Evolutionary conservation across 306 rosid genomes (phyloP).

Genomic region (Prunus armeniaca): DNA sequence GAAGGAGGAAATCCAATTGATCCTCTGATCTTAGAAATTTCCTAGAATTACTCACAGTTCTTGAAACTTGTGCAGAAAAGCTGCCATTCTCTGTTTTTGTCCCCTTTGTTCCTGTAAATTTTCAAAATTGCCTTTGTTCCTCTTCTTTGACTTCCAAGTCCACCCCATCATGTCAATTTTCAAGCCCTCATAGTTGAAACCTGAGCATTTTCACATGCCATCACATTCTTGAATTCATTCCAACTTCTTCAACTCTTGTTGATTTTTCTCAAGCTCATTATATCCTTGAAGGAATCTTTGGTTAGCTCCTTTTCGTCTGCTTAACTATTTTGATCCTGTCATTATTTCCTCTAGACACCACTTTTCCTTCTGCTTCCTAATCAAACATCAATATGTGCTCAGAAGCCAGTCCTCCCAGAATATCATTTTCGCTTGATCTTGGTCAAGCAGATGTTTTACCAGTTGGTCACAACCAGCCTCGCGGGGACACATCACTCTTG

Average conservation of each 20-base stretch:
- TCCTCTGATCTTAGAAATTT: slow-evolving; percentile 26
- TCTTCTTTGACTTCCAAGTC: slow-evolving; percentile 35
- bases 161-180: slow-evolving; percentile 17
- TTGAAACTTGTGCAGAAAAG: slow-evolving; percentile 33
- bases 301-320: neutral
- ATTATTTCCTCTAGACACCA: too few species aligned
- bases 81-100: slow-evolving; percentile 19
- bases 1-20: slow-evolving; percentile 8
- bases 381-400: slow-evolving; percentile 50
- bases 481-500: slow-evolving; percentile 41
- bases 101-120: slow-evolving; percentile 11
- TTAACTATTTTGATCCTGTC: neutral
- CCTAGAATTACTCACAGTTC: slow-evolving; percentile 22
- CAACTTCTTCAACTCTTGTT: neutral
- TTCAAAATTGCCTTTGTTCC: slow-evolving; percentile 8
- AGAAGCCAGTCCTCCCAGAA: slow-evolving; percentile 60
- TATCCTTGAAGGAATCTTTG: neutral
- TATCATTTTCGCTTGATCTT: slow-evolving; percentile 68
- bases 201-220: neutral
- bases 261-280: neutral
- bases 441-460: slow-evolving; percentile 25
- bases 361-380: neutral
- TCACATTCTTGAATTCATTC: slow-evolving; percentile 7
- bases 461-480: slow-evolving; percentile 20
- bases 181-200: slow-evolving; percentile 29